A percentile compares a stretch with the other conserved stretches of the same genome.
These are phyloP conservation scores for Cordyceps pruinosa DNA, from an alignment of 2,329 filamentous ascomycete species.

Conservation along the genomic window DNA sequence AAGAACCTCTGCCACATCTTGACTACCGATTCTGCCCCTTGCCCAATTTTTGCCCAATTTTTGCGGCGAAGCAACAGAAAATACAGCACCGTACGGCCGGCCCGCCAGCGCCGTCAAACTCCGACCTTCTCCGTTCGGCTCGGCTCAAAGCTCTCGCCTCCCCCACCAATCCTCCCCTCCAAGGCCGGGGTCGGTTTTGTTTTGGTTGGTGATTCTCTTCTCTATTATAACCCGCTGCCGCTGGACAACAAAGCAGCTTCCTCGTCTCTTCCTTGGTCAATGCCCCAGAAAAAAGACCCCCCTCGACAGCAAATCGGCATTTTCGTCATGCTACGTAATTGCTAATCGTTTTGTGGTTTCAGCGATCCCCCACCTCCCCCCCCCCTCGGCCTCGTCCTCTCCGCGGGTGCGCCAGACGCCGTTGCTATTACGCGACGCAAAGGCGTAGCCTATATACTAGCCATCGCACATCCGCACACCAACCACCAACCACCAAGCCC, in stretches of 20 bases:
- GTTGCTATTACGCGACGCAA: constrained; percentile 9
- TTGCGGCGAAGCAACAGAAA: not conserved
- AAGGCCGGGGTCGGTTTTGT: not conserved
- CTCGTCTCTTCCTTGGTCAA: not conserved
- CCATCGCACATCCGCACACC: not conserved
- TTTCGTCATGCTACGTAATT: constrained; percentile 6
- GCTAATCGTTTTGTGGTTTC: constrained; percentile 8
- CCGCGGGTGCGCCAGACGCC: constrained; percentile 3
- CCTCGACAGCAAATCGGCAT: not conserved
- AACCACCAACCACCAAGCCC: not conserved
- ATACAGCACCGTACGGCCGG: not conserved
- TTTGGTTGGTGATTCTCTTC: too few species aligned
- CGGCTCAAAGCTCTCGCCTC: not conserved
- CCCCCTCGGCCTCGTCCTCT: not conserved
- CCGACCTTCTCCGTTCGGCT: constrained; percentile 13
- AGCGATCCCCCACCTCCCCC: not conserved
- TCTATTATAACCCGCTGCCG: not conserved
- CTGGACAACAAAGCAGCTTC: not conserved
- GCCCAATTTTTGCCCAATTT: not conserved
- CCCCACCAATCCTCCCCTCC: not conserved
- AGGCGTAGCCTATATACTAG: constrained; percentile 10
- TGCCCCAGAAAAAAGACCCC: not conserved
- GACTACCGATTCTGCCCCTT: not conserved
- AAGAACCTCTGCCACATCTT: not conserved
- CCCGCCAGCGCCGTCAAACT: not conserved